Percentiles rank a stretch among this genome's conserved stretches.
Evolutionary conservation across 331 rosid species (phyloP).

Genomic region (Spiraea crenata): DNA sequence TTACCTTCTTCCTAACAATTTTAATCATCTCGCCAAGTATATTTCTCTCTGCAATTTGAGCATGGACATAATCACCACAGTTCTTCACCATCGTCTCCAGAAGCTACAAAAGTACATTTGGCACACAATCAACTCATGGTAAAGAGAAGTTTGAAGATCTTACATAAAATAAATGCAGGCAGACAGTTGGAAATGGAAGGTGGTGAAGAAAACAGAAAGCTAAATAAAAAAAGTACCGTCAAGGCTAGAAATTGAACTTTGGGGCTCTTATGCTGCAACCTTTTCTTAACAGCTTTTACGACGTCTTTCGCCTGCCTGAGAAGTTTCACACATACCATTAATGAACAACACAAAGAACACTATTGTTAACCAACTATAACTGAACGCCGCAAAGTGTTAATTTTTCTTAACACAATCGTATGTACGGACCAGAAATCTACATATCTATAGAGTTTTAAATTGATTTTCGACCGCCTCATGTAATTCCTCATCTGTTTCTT

Average conservation of each 20-base stretch:
- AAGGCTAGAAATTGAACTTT: constrained; percentile 80
- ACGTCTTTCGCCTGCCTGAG: constrained; percentile 98
- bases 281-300: constrained; percentile 87
- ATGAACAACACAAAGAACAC: constrained; percentile 9
- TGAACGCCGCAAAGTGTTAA: neutral
- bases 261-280: constrained; percentile 89
- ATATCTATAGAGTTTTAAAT: neutral
- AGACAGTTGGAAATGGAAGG: neutral
- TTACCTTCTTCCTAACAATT: constrained; percentile 92
- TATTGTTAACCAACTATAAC: neutral
- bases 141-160: neutral
- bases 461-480: neutral
- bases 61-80: constrained; percentile 88
- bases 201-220: neutral
- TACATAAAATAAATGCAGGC: neutral
- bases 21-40: constrained; percentile 90
- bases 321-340: constrained; percentile 30
- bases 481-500: neutral
- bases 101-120: constrained; percentile 51
- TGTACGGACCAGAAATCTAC: neutral
- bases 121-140: constrained; percentile 30
- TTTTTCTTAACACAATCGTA: too few relatives aligned
- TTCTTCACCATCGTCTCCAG: constrained; percentile 99
- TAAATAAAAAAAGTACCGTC: constrained; percentile 54
- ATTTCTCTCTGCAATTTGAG: constrained; percentile 87